Evolutionary conservation across 225 moss, liverwort and hornwort genomes (phyloP), one percentile per base, ranked within the genome.

Genomic region (Asterella californica): DNA sequence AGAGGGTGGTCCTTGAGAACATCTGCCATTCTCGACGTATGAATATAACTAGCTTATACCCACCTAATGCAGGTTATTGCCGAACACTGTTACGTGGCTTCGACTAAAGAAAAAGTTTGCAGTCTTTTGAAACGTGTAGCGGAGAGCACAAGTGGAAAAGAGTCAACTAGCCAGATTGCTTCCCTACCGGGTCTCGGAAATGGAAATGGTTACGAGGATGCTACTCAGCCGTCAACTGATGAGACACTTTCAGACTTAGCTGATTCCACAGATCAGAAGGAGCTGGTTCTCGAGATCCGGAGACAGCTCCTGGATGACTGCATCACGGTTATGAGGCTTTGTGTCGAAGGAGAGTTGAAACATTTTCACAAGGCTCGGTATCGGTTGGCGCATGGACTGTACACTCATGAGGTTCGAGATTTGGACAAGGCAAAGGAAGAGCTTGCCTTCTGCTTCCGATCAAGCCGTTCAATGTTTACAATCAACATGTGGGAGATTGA

Each of bases 401-500:
- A 88, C 81, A 86, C 84, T 49, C 90, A 88, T 62, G 90, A 89
- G 67, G 89, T 84, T 75, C 88, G 87, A 67, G 94, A 97, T 83
- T 75, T 94, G 81, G 93, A 97, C 72, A 90, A 83, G 84, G 94
- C 96, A 36, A 97, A 97, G 84, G 96, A 97, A 81, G 96, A 97
- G 86, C 88, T 97, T 80, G 89, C 96, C 57, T 97, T 97, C 77
- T 97, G 96, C 88, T 97, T 97, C 83, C 91, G 93, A 83, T 93
- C 96, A 77, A 94, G 90, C 76, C 94, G 96, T 76, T 97, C 96
- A 32, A 84, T 91, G 63, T 97, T 97, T 76, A 97, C 94, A 65
- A 97, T 97, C 79, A 94, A 97, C 68, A 97, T 97, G 96, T 97
- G 96, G 96, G 96, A 97, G 83, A 97, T 97, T 70, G 96, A 97